These are phyloP conservation scores for Solanum ossicruentum DNA, from an alignment of 257 asterid genomes.

Conservation along the genomic window DNA sequence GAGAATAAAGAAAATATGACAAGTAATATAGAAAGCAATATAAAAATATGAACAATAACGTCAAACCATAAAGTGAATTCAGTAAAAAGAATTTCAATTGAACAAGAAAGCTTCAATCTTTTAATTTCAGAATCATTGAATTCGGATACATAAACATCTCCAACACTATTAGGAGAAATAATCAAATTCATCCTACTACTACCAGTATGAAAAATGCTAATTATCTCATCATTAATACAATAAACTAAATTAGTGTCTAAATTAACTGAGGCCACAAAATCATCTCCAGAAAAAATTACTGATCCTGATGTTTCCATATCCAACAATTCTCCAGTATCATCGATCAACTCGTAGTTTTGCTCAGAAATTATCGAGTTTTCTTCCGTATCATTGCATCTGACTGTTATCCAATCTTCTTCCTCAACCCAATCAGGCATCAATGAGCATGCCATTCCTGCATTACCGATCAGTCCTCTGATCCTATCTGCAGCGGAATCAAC, in stretches of 20 bases:
- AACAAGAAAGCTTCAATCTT: constrained; percentile 8
- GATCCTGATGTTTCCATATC: background rate
- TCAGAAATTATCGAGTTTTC: constrained; percentile 4
- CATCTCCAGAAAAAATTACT: constrained; percentile 10
- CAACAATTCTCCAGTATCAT: constrained; percentile 2
- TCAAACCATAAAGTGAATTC: background rate
- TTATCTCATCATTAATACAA: constrained; percentile 12
- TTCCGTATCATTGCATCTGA: constrained; percentile 30
- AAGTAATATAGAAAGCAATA: background rate
- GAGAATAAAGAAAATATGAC: background rate
- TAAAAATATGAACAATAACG: background rate
- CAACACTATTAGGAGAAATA: background rate
- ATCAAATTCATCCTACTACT: background rate
- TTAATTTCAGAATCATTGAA: constrained; percentile 2
- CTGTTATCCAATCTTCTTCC: constrained; percentile 57
- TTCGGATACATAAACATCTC: constrained; percentile 6
- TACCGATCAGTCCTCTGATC: constrained; percentile 25
- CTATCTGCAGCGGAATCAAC: constrained; percentile 23
- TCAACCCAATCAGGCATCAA: constrained; percentile 24
- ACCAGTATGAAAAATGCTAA: constrained; percentile 1
- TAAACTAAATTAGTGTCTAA: constrained; percentile 14
- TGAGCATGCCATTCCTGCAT: background rate
- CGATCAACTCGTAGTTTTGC: background rate
- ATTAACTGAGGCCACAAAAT: background rate
- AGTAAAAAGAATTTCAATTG: background rate